phyloP scores from a whole-genome alignment of 805 yeast genomes.

The Komagataella kurtzmanii region DNA sequence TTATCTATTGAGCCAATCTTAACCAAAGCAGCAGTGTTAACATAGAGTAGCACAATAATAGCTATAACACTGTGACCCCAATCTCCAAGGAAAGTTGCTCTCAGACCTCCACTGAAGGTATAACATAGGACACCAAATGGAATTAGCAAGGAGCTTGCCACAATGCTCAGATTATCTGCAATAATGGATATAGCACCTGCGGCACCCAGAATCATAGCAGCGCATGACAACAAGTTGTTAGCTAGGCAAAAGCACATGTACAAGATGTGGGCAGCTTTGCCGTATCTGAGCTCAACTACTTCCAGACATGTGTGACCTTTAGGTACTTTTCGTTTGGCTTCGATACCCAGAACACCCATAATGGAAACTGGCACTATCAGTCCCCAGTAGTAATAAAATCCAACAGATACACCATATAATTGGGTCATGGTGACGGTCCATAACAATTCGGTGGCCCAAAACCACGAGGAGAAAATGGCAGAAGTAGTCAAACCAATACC shows the following conservation, averaged over 20 bases:
- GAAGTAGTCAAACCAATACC: slow-evolving; percentile 8
- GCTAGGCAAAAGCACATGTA: slow-evolving; percentile 14
- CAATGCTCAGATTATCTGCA: slow-evolving; percentile 11
- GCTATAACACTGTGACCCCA: slow-evolving; percentile 20
- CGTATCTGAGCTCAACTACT: slow-evolving; percentile 16
- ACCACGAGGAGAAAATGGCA: slow-evolving; percentile 15
- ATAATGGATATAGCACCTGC: slow-evolving; percentile 9
- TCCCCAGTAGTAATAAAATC: slow-evolving; percentile 11
- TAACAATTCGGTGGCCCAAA: slow-evolving; percentile 16
- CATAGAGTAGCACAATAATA: slow-evolving; percentile 15
- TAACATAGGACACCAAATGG: slow-evolving; percentile 17
- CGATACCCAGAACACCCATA: slow-evolving; percentile 14
- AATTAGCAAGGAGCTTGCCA: slow-evolving; percentile 13
- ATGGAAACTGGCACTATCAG: slow-evolving; percentile 15
- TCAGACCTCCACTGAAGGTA: slow-evolving; percentile 19
- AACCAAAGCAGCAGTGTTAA: slow-evolving; percentile 15
- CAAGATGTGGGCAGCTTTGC: slow-evolving; percentile 15
- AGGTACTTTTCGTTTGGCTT: slow-evolving; percentile 15
- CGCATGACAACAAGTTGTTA: slow-evolving; percentile 7
- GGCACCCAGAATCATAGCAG: slow-evolving; percentile 9
- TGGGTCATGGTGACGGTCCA: slow-evolving; percentile 8
- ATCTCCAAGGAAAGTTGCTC: slow-evolving; percentile 20
- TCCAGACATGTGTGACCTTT: slow-evolving; percentile 16
- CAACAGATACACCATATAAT: slow-evolving; percentile 6
- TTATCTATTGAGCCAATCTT: slow-evolving; percentile 18